Conservation (phyloP, 805 yeast species). For the Spathaspora girioi region DNA sequence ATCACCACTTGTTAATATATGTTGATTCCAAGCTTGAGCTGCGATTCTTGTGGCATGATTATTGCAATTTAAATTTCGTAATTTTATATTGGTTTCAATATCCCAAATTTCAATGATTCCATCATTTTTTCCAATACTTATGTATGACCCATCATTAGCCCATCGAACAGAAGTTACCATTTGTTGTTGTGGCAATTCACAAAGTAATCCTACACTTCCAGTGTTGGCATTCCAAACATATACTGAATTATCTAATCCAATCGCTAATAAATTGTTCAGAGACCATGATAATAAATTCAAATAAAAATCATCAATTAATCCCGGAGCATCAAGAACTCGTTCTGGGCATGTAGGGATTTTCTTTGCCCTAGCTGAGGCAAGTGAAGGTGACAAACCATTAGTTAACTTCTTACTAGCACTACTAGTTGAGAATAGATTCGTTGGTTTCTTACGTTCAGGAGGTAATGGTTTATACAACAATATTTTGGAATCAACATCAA, state of each 20-base stretch:
- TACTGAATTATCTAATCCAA: conserved; percentile 79
- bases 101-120: conserved; percentile 95
- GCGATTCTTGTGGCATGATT: conserved; percentile 69
- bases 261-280: conserved; percentile 71
- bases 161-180: conserved; percentile 73
- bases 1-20: conserved; percentile 81
- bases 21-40: conserved; percentile 80
- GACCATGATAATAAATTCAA: conserved; percentile 89
- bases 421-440: conserved; percentile 21
- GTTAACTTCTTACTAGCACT: conserved; percentile 20
- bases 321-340: conserved; percentile 94
- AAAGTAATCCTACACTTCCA: conserved; percentile 69
- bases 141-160: conserved; percentile 87
- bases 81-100: conserved; percentile 65
- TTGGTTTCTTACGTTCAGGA: conserved; percentile 52
- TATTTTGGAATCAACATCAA: conserved; percentile 76
- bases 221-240: conserved; percentile 90
- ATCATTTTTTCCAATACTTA: conserved; percentile 78
- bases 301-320: conserved; percentile 88
- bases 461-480: conserved; percentile 84
- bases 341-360: conserved; percentile 86
- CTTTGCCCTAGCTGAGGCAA: conserved; percentile 66
- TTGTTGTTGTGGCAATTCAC: conserved; percentile 38
- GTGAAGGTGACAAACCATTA: conserved; percentile 36
- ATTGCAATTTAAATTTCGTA: conserved; percentile 75